Evolutionary conservation across 805 yeast species (phyloP), one percentile per base, ranked within the genome.

Genomic region (Cyberlindnera mrakii): DNA sequence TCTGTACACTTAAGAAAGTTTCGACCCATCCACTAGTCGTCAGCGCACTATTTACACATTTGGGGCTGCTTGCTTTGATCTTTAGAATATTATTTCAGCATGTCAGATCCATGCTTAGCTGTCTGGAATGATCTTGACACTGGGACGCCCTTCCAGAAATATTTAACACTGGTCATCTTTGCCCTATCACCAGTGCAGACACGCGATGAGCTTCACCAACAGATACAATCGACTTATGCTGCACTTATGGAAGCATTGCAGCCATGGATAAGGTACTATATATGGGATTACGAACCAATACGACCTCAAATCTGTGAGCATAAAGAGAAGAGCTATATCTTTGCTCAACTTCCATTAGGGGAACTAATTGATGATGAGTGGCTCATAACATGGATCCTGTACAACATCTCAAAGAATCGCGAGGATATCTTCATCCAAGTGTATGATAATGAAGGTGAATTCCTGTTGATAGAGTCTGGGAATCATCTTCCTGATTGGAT

Each of bases 361-460:
- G 73, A 70, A 29, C 55, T 63, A 13, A 43, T 62, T 17, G 63
- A 60, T 11, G 83, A 78, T 50, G 74, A 72, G 43, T 62, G 71
- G 59, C 53, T 80, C 6, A 47, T 77, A 5, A 55, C 71, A 1
- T 56, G 63, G 6, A 39, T 78, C 1, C 52, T 79, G 6, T 62
- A 58, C 45, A 57, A 65, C 4, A 62, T 75, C 41, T 62, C 73
- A 5, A 49, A 30, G 19, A 48, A 60, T 2, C 47, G 50, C 42
- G 62, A 50, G 40, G 71, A 68, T 43, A 41, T 75, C 3, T 75
- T 63, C 52, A 65, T 77, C 5, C 74, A 70, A 33, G 47, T 66
- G 2, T 63, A 66, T 45, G 86, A 80, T 51, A 67, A 71, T 2
- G 82, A 76, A 37, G 77, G 80, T 7, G 87, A 82, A 45, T 71